Evolutionary conservation across 768 basidiomycete genomes (phyloP).

Genomic region (Phaffia tasmanica): DNA sequence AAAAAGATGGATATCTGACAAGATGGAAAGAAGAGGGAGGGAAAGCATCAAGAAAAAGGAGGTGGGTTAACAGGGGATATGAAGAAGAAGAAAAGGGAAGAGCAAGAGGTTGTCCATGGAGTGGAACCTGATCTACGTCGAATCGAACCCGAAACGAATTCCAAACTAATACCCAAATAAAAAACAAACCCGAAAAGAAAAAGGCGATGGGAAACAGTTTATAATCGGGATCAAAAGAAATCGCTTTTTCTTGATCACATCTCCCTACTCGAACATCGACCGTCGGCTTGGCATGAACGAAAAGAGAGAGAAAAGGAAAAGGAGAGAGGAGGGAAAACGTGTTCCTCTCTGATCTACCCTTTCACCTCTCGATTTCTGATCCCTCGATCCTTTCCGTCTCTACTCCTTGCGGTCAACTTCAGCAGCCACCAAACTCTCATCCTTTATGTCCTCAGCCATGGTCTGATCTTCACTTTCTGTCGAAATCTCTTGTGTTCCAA

Average conservation of each 20-base stretch:
- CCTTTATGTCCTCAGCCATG: not conserved
- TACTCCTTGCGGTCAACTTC: not conserved
- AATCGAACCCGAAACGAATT: no score
- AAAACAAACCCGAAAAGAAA: no score
- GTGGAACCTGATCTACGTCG: no score
- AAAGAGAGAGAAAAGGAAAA: not conserved
- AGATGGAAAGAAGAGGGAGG: not conserved
- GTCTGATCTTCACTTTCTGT: not conserved
- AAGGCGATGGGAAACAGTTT: not conserved
- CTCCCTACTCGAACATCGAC: conserved; percentile 9
- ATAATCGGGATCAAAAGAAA: not conserved
- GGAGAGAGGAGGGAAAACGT: not conserved
- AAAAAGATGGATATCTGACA: not conserved
- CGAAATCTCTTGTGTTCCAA: not conserved
- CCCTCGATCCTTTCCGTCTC: not conserved
- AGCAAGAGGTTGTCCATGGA: not conserved
- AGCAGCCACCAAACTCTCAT: not conserved
- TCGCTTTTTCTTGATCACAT: not conserved
- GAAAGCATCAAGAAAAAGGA: not conserved
- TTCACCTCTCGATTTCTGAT: not conserved
- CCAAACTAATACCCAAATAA: no score
- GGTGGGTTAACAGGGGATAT: not conserved
- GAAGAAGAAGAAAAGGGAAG: not conserved
- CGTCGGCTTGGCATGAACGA: not conserved
- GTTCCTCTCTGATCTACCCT: not conserved